Conservation (phyloP, 139 green algal species). For the Prasinococcaceae sp. region DNA sequence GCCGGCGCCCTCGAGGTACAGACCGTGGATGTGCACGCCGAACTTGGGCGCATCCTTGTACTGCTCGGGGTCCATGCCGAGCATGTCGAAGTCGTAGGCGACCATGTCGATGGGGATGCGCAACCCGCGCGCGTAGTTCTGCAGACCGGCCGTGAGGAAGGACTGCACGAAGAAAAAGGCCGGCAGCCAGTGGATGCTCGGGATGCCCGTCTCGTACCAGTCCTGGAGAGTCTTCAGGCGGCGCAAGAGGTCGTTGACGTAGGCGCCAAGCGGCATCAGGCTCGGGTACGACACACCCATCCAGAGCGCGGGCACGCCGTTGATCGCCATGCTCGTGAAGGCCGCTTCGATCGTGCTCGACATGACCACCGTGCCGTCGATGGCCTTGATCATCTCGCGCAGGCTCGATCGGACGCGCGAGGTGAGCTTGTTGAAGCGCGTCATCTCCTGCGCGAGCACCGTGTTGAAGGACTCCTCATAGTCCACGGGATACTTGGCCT, state of each 20-base stretch:
- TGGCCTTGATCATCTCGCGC: slow-evolving; percentile 47
- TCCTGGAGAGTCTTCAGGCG: slow-evolving; percentile 20
- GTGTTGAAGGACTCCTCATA: slow-evolving; percentile 34
- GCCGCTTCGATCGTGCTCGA: slow-evolving; percentile 48
- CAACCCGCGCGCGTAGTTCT: slow-evolving; percentile 57
- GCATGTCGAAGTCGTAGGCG: slow-evolving; percentile 30
- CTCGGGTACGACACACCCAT: slow-evolving; percentile 14
- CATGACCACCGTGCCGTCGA: slow-evolving; percentile 62
- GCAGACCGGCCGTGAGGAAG: slow-evolving; percentile 28
- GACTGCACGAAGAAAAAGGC: slow-evolving; percentile 60
- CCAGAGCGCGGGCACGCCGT: slow-evolving; percentile 22
- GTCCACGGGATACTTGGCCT: slow-evolving; percentile 21
- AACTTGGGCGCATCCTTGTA: slow-evolving; percentile 35
- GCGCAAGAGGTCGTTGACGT: slow-evolving; percentile 20
- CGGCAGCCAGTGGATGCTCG: slow-evolving; percentile 52
- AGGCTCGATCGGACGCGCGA: slow-evolving; percentile 40
- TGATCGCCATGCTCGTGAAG: slow-evolving; percentile 35
- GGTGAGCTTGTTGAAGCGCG: slow-evolving; percentile 39
- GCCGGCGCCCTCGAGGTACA: slow-evolving; percentile 26
- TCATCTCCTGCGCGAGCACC: slow-evolving; percentile 29
- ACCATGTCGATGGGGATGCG: slow-evolving; percentile 31
- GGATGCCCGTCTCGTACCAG: slow-evolving; percentile 33
- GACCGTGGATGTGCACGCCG: slow-evolving; percentile 32
- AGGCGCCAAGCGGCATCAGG: slow-evolving; percentile 17
- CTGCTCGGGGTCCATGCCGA: slow-evolving; percentile 33